Base-by-base conservation (phyloP, 345 rosid genomes). In the Noccaea bulbosa region DNA sequence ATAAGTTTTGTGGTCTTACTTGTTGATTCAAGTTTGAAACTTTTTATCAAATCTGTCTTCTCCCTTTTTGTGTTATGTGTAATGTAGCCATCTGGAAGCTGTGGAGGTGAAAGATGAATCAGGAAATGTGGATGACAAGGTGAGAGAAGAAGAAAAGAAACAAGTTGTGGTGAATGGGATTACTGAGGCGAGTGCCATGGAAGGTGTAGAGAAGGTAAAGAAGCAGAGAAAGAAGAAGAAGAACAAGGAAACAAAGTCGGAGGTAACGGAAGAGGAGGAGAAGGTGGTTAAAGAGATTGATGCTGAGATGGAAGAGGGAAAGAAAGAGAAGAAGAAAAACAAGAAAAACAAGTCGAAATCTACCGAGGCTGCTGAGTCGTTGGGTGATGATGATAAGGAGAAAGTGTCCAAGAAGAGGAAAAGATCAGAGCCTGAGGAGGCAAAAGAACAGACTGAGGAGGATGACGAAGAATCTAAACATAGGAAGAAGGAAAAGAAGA, bases 331-430 rank as follows among this genome's bases (percentile, higher is more conserved):
- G 3, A 83, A 77, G 14, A 84, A 77, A 11, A 84, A 74, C 70
- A 81, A 84, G 78, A 81, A 82, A 71, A 85, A 74, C 75, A 83
- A 81, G 56, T 77, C 65, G 5, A 75, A 86, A 76, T 83, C 67
- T 8, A 17, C 8, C 0, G 80, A 70, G 62, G 67, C 57, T 33
- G 67, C 57, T 33, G 76, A 61, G 53, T 40, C 51, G 22, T 35
- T 69, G 67, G 63, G 3, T 53, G 50, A 24, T 40, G 77, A 68
- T 4, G 78, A 37, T 15, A 44, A 70, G 33, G 65, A 59, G 16
- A 80, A 73, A 61, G 77, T 35, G 75, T 81, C 89, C 63, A 90
- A 87, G 83, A 93, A 93, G 78, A 83, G 97, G 73, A 93, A 93
- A 81, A 81, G 89, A 76, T 41, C 60, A 34, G 86, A 74, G 65